Conservation (phyloP, 495 filamentous ascomycete genomes). For the Talaromyces borbonicus region DNA sequence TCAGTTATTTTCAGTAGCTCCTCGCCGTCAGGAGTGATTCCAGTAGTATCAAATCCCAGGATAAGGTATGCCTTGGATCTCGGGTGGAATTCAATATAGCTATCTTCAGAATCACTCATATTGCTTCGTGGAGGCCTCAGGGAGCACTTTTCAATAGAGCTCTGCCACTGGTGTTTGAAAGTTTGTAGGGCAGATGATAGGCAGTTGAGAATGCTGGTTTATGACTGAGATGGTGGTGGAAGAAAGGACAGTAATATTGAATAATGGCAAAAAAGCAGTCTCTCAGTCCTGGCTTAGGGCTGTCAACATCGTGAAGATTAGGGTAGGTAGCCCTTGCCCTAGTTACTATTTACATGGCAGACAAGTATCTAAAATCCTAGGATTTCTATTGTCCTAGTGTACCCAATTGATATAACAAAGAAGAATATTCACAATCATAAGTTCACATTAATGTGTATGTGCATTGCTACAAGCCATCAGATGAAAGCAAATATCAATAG, state of each 20-base stretch:
- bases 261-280: neutral
- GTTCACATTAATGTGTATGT: too few species aligned
- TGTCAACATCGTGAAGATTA: neutral
- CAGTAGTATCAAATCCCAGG: neutral
- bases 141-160: neutral
- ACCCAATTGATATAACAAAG: too few species aligned
- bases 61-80: neutral
- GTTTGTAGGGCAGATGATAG: neutral
- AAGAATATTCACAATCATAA: too few species aligned
- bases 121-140: neutral
- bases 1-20: neutral
- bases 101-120: neutral
- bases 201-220: neutral
- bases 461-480: too few species aligned
- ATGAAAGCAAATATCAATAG: too few species aligned
- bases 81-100: neutral
- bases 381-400: too few species aligned
- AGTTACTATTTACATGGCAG: neutral
- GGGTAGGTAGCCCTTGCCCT: neutral
- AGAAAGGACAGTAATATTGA: neutral
- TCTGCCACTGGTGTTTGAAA: neutral
- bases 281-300: neutral
- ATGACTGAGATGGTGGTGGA: neutral
- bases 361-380: neutral
- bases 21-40: neutral